Evolutionary conservation across 371 early-diverging fungal genomes (phyloP).

Genomic region (Capniomyces stellatus): DNA sequence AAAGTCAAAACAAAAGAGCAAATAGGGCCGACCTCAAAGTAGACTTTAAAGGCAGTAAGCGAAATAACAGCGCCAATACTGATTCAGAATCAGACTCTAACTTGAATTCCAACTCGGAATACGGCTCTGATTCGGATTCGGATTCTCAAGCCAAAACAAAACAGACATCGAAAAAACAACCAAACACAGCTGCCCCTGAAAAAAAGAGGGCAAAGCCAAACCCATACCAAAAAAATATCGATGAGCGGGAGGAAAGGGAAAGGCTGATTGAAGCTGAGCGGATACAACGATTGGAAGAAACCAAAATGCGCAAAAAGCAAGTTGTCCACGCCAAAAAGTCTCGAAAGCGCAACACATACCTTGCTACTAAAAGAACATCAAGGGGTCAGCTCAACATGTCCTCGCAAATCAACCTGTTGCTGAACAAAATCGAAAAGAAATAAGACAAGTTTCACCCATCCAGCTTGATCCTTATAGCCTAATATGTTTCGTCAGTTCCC

Average conservation of each 20-base stretch:
- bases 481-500: no score
- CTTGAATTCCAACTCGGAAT: neutral
- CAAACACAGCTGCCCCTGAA: no score
- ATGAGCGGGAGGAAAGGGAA: no score
- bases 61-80: neutral
- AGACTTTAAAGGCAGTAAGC: no score
- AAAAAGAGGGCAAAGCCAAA: no score
- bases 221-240: no score
- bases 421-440: neutral
- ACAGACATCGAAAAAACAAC: neutral
- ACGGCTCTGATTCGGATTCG: neutral
- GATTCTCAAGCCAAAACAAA: neutral
- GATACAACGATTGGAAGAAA: no score
- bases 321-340: neutral
- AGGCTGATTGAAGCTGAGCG: no score
- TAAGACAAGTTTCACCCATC: constrained; percentile 12
- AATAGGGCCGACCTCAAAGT: no score
- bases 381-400: neutral
- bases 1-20: neutral
- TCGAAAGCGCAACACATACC: neutral
- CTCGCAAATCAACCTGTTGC: neutral
- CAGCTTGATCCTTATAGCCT: constrained; percentile 55
- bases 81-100: neutral
- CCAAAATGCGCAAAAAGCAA: neutral
- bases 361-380: neutral